Evolutionary conservation across 1,139 yeast species (phyloP), one percentile per base, ranked within the genome.

Genomic region (Magnusiomyces ingens): DNA sequence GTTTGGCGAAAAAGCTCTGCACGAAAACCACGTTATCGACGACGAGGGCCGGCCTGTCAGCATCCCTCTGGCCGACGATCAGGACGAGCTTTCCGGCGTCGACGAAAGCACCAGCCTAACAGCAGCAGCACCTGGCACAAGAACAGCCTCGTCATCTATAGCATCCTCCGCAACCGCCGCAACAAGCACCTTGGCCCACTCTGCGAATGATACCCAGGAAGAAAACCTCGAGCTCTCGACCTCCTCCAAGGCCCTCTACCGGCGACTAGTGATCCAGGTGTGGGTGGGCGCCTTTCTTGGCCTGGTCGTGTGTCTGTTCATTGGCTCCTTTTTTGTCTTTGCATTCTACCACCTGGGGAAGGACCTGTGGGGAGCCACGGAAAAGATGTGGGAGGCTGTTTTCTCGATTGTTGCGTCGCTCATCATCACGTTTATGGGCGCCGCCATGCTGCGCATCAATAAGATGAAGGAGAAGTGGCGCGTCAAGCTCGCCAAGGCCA

Each of bases 401-500:
- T 90, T 90, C 68, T 87, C 94, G 62, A 75, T 90, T 57, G 71
- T 89, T 57, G 90, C 96, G 5, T 80, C 94, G 29, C 63, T 84
- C 10, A 84, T 90, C 73, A 90, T 90, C 65, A 84, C 96, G 3
- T 73, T 85, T 52, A 89, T 90, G 96, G 97, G 97, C 48, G 71
- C 89, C 50, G 89, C 95, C 12, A 79, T 90, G 75, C 75, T 90
- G 60, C 75, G 96, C 61, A 80, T 90, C 66, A 89, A 88, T 71
- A 84, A 85, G 65, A 81, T 89, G 89, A 88, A 87, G 71, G 81
- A 81, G 57, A 89, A 89, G 70, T 90, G 97, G 97, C 80, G 85
- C 63, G 71, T 79, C 54, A 87, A 86, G 68, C 76, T 87, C 47
- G 81, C 82, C 11, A 71, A 67, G 55, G 71, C 79, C 3, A 65